phyloP scores from a whole-genome alignment of 108 stramenopile species.

The Nitzschia sp. region DNA sequence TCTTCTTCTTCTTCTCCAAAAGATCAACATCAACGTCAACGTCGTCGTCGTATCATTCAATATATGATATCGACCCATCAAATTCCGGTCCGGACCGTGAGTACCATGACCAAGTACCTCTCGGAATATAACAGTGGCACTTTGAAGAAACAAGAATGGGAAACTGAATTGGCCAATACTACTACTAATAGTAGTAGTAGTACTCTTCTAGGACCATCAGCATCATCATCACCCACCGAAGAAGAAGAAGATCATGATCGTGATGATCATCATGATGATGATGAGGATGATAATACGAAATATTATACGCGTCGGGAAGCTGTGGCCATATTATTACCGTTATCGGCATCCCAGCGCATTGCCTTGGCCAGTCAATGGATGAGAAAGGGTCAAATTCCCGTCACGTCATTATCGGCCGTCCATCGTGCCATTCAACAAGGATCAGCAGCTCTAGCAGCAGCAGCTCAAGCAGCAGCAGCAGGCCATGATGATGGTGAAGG shows the following conservation, averaged over 20 bases:
- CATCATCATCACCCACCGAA: too few relatives aligned
- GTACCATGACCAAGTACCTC: slow-evolving; percentile 9
- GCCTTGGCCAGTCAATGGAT: slow-evolving; percentile 2
- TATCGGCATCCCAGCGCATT: not conserved
- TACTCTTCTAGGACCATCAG: not conserved
- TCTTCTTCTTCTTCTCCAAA: too few relatives aligned
- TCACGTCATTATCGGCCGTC: not conserved
- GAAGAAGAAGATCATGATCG: not conserved
- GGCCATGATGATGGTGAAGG: not conserved
- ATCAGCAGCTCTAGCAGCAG: too few relatives aligned
- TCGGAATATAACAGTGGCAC: not conserved
- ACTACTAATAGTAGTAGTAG: not conserved
- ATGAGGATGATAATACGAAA: not conserved
- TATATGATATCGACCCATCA: not conserved
- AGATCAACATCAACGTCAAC: not conserved
- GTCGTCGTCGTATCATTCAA: not conserved
- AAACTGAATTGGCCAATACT: not conserved
- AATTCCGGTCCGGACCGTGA: not conserved
- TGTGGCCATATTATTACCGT: not conserved
- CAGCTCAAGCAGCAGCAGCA: not conserved
- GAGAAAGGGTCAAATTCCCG: not conserved
- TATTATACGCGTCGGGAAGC: slow-evolving; percentile 7
- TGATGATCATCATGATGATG: not conserved
- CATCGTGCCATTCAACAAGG: not conserved
- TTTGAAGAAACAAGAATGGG: not conserved